Evolutionary conservation across 2,329 filamentous ascomycete species (phyloP).

Genomic region (Aspergillus ochraceus): DNA sequence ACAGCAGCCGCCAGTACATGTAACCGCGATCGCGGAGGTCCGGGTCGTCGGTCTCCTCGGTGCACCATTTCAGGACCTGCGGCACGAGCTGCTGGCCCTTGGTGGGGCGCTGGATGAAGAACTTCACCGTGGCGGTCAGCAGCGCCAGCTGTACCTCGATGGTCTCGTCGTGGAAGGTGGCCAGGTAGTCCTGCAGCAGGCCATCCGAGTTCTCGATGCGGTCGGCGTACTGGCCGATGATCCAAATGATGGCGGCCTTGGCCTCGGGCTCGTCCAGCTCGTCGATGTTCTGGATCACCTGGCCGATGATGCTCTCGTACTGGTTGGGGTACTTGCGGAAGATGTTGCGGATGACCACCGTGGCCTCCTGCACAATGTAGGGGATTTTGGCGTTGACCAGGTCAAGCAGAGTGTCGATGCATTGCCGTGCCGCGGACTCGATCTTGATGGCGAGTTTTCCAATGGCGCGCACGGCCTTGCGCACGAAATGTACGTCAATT

Average conservation of each 20-base stretch:
- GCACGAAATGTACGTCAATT: conserved; percentile 97
- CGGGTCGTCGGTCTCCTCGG: conserved; percentile 98
- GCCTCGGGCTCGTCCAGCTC: conserved; percentile 96
- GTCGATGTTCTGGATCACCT: conserved; percentile 92
- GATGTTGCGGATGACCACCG: conserved; percentile 97
- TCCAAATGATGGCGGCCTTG: conserved; percentile 98
- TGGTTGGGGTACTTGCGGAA: conserved; percentile 99
- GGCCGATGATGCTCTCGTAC: conserved; percentile 96
- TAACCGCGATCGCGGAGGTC: conserved; percentile 94
- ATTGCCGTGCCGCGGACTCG: conserved; percentile 83
- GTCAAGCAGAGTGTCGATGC: conserved; percentile 89
- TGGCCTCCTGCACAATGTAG: conserved; percentile 98
- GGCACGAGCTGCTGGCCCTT: conserved; percentile 92
- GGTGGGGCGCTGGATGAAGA: conserved; percentile 95
- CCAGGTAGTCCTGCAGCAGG: conserved; percentile 90
- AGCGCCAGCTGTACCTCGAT: conserved; percentile 94
- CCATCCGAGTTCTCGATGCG: conserved; percentile 96
- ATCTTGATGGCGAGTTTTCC: conserved; percentile 99
- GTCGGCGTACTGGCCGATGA: conserved; percentile 96
- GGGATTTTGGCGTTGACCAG: conserved; percentile 97
- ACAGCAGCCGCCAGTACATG: conserved; percentile 98
- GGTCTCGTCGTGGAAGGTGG: conserved; percentile 89
- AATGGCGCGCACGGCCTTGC: conserved; percentile 95
- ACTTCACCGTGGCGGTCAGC: conserved; percentile 92
- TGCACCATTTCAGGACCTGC: conserved; percentile 96